These are phyloP conservation scores for Penicillium decumbens DNA, from an alignment of 2,329 filamentous ascomycete genomes.

Conservation along the genomic window DNA sequence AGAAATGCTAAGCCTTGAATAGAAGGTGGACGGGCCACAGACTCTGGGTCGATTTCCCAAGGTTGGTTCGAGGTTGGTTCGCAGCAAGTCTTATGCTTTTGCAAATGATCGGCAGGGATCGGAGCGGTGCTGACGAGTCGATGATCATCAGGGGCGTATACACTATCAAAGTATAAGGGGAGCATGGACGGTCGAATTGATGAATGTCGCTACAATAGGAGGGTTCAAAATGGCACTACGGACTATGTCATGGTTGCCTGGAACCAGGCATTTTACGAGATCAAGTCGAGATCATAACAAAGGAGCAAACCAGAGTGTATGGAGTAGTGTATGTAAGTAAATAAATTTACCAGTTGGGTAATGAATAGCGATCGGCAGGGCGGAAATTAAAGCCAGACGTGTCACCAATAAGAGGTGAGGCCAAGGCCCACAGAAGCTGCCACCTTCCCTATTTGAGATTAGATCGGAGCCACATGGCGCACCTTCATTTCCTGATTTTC, in stretches of 20 bases:
- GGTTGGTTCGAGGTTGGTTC: not conserved
- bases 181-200: not conserved
- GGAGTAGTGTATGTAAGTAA: not conserved
- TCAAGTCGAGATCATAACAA: not conserved
- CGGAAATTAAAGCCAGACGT: constrained; percentile 16
- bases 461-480: constrained; percentile 18
- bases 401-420: not conserved
- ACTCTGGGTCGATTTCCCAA: not conserved
- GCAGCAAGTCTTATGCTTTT: not conserved
- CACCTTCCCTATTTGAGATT: constrained; percentile 11
- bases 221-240: not conserved
- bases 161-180: not conserved
- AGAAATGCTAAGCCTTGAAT: not conserved
- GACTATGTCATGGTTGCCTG: not conserved
- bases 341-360: not conserved
- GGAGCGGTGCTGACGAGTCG: not conserved
- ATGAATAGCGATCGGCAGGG: constrained; percentile 18
- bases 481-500: constrained; percentile 13
- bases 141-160: not conserved
- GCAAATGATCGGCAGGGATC: not conserved
- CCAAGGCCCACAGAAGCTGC: not conserved
- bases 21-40: not conserved
- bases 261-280: not conserved
- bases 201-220: not conserved
- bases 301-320: not conserved